Evolutionary conservation across 345 rosid species (phyloP).

Genomic region (Noccaea bulbosa): DNA sequence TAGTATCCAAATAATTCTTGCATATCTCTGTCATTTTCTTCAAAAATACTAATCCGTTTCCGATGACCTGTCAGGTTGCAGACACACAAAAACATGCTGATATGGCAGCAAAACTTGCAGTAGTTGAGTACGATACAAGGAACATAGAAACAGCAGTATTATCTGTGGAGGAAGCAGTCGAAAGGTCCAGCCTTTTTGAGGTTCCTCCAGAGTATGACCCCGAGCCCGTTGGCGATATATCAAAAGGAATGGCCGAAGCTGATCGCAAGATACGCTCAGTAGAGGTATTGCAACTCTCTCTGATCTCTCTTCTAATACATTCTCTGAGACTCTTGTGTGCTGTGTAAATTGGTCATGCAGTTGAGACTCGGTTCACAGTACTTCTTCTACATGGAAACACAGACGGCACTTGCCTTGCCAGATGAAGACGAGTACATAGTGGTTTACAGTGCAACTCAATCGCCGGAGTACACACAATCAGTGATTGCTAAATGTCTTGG

Average conservation of each 20-base stretch:
- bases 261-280: constrained; percentile 69
- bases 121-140: constrained; percentile 63
- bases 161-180: constrained; percentile 76
- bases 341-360: constrained; percentile 43
- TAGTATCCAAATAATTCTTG: constrained; percentile 56
- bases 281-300: constrained; percentile 51
- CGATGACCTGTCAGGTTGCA: constrained; percentile 64
- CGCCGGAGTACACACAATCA: constrained; percentile 64
- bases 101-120: constrained; percentile 62
- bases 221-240: constrained; percentile 62
- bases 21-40: constrained; percentile 37
- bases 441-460: constrained; percentile 73
- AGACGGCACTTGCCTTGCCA: constrained; percentile 86
- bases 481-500: constrained; percentile 77
- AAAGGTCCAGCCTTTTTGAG: constrained; percentile 70
- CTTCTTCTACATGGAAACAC: constrained; percentile 88
- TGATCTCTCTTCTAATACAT: no score
- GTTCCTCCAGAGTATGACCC: constrained; percentile 62
- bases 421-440: constrained; percentile 83
- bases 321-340: no score
- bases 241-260: constrained; percentile 82
- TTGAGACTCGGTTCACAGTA: constrained; percentile 81
- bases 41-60: neutral
- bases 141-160: constrained; percentile 66
- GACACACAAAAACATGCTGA: constrained; percentile 87